Conservation (phyloP, 2,329 filamentous ascomycete genomes). For the Cordyceps cicadae region DNA sequence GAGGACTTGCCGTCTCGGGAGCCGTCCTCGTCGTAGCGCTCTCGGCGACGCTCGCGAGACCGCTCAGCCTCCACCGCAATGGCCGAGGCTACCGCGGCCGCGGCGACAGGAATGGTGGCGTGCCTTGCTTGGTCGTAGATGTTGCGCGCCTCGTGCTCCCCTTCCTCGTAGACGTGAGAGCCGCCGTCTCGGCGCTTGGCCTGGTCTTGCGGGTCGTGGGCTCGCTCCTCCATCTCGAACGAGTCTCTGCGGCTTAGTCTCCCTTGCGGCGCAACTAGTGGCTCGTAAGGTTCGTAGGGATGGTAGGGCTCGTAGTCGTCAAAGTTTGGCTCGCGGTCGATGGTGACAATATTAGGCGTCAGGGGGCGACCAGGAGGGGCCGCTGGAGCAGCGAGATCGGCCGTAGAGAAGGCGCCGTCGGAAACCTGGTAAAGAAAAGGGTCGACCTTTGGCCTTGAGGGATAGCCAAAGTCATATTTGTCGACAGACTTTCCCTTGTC, state of each 20-base stretch:
- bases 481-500: too few species aligned
- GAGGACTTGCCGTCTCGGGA: slow-evolving; percentile 25
- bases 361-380: slow-evolving; percentile 35
- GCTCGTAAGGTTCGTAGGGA: slow-evolving; percentile 22
- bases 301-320: slow-evolving; percentile 27
- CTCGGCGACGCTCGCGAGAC: slow-evolving; percentile 24
- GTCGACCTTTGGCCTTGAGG: slow-evolving; percentile 33
- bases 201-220: slow-evolving; percentile 17
- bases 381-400: slow-evolving; percentile 29
- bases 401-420: slow-evolving; percentile 43
- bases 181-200: slow-evolving; percentile 17
- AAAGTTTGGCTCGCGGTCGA: slow-evolving; percentile 46
- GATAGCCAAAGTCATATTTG: slow-evolving; percentile 1
- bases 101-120: slow-evolving; percentile 40
- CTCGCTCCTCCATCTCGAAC: slow-evolving; percentile 33
- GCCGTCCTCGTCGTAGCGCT: slow-evolving; percentile 25
- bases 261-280: slow-evolving; percentile 20
- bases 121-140: slow-evolving; percentile 39
- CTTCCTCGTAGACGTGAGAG: slow-evolving; percentile 25
- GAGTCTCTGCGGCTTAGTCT: slow-evolving; percentile 43
- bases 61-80: slow-evolving; percentile 35
- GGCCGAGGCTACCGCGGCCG: slow-evolving; percentile 39
- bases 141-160: slow-evolving; percentile 35
- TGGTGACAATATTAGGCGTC: slow-evolving; percentile 44
- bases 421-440: slow-evolving; percentile 52